Evolutionary conservation across 257 asterid species (phyloP).

Genomic region (Petrea volubilis): DNA sequence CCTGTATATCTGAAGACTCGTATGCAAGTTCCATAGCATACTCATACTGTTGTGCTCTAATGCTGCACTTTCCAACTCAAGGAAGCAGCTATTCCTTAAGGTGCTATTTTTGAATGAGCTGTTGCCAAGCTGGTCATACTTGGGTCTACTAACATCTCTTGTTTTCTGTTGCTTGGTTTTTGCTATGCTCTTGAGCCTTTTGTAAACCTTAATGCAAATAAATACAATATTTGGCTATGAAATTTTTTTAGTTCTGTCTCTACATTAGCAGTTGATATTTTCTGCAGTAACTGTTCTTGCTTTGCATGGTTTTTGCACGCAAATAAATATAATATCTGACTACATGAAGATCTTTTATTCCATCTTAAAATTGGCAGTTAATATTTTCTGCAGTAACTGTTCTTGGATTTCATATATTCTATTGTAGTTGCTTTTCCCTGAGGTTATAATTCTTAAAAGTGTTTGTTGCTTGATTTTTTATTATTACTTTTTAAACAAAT

Average conservation of each 20-base stretch:
- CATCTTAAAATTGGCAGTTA: not conserved
- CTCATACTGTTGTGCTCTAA: not conserved
- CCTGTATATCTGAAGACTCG: not conserved
- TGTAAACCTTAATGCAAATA: not conserved
- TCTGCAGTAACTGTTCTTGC: not conserved
- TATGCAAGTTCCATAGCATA: not conserved
- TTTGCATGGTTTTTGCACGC: not conserved
- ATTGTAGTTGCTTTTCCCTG: not conserved
- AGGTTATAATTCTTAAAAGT: not conserved
- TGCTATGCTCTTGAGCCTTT: conserved; percentile 5
- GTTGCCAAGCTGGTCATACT: not conserved
- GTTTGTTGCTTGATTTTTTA: not conserved
- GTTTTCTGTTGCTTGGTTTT: not conserved
- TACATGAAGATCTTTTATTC: not conserved
- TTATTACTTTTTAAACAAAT: not conserved
- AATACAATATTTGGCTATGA: not conserved
- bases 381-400: not conserved
- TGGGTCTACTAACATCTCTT: not conserved
- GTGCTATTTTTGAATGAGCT: too few relatives aligned
- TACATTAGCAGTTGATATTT: not conserved
- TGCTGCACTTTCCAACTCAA: not conserved
- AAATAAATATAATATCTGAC: not conserved
- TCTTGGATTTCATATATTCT: not conserved
- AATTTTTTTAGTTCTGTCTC: not conserved
- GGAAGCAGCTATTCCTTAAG: too few relatives aligned